Conservation (phyloP, 345 rosid species). For the Syzygium grande region DNA sequence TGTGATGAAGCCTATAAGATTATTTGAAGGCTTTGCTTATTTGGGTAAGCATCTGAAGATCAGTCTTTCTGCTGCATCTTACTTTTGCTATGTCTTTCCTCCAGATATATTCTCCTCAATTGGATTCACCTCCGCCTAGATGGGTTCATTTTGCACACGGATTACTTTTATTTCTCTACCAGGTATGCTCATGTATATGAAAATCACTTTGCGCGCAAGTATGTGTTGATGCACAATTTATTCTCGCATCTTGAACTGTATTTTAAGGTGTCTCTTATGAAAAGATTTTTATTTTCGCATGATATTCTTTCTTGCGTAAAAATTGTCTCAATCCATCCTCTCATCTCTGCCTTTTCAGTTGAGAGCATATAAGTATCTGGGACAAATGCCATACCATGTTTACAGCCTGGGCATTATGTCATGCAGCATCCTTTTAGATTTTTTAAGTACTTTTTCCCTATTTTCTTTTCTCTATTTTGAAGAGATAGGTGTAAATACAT, state of each 20-base stretch:
- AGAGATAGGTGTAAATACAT: not conserved
- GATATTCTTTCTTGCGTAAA: not conserved
- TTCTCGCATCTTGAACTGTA: not conserved
- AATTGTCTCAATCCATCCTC: not conserved
- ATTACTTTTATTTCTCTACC: slow-evolving; percentile 84
- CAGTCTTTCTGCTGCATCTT: not conserved
- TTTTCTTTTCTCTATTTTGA: not conserved
- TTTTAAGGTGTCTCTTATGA: not conserved
- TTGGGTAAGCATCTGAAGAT: not conserved
- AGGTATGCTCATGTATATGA: slow-evolving; percentile 37
- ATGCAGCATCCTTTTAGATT: not conserved
- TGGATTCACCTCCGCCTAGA: slow-evolving; percentile 91
- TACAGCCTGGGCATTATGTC: not conserved
- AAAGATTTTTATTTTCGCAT: not conserved
- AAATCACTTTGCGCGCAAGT: not conserved
- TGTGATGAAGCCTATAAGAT: not conserved
- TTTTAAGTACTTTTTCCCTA: not conserved
- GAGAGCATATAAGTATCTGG: not conserved
- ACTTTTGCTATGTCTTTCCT: not conserved
- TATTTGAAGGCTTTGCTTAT: not conserved
- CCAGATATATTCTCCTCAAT: slow-evolving; percentile 74
- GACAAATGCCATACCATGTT: not conserved
- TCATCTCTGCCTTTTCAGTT: not conserved
- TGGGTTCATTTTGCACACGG: slow-evolving; percentile 97
- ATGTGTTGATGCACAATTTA: not conserved